phyloP scores from a whole-genome alignment of 208 protist genomes.

The Wallacemonas collosoma region DNA sequence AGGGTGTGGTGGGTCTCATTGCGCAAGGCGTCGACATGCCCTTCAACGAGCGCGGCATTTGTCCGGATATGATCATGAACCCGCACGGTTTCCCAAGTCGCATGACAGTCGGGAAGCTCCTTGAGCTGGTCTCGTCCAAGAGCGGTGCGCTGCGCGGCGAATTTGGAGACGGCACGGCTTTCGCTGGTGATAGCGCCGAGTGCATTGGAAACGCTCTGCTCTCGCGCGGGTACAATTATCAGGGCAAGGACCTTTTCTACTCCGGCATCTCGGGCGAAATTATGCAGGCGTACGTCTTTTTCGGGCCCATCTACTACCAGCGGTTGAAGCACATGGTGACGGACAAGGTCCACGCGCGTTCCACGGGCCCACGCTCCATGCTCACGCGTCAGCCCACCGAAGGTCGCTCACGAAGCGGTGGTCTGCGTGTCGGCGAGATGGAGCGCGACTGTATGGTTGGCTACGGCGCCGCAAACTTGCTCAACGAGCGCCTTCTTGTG shows the following conservation, averaged over 20 bases:
- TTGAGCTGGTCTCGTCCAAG: constrained; percentile 99
- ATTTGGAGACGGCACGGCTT: constrained; percentile 97
- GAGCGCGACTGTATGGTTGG: constrained; percentile 99
- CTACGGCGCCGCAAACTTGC: constrained; percentile 95
- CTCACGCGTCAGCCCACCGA: constrained; percentile 99
- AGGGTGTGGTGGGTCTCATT: constrained; percentile 99
- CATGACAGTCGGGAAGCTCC: constrained; percentile 99
- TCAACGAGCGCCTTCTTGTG: constrained; percentile 98
- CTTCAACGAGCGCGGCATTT: constrained; percentile 97
- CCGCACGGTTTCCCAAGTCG: constrained; percentile 99
- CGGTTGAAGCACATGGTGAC: constrained; percentile 99
- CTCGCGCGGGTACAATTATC: constrained; percentile 96
- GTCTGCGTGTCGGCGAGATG: constrained; percentile 99
- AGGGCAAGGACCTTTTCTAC: constrained; percentile 98
- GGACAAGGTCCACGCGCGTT: constrained; percentile 99
- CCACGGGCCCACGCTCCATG: constrained; percentile 92
- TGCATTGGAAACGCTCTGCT: constrained; percentile 89
- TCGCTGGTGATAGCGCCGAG: constrained; percentile 94
- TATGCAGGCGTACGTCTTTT: constrained; percentile 98
- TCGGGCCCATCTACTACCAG: constrained; percentile 99
- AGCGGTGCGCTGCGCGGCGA: constrained; percentile 92
- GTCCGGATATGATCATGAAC: constrained; percentile 99
- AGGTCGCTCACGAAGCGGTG: constrained; percentile 97
- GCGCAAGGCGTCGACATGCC: constrained; percentile 99
- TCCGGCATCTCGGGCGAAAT: constrained; percentile 98